Evolutionary conservation across 495 filamentous ascomycete genomes (phyloP).

Genomic region (Hypoxylon perforatum): DNA sequence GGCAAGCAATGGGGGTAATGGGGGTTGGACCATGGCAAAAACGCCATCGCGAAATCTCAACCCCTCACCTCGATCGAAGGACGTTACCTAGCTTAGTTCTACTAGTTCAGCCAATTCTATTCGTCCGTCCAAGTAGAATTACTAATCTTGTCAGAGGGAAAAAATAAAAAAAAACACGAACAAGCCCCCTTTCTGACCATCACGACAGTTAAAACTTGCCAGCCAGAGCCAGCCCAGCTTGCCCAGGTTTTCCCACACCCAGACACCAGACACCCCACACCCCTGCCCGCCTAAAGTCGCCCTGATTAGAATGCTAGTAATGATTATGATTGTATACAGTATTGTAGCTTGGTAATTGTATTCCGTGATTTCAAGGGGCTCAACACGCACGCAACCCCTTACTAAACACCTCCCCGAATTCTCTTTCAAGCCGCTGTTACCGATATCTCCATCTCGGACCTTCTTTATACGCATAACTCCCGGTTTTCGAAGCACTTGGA

Average conservation of each 20-base stretch:
- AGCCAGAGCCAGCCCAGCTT: constrained; percentile 2
- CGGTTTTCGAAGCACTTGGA: constrained; percentile 14
- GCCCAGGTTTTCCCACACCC: too few species aligned
- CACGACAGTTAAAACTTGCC: constrained; percentile 21
- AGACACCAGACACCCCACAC: too few species aligned
- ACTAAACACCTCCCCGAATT: constrained; percentile 17
- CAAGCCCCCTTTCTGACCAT: constrained; percentile 21
- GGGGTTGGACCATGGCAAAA: constrained; percentile 34
- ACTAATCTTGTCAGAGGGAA: constrained; percentile 25
- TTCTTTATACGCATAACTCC: constrained; percentile 35
- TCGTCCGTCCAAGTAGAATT: constrained; percentile 22
- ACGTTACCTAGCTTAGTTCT: neutral
- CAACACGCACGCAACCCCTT: constrained; percentile 5
- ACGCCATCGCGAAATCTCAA: constrained; percentile 35
- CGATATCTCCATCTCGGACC: constrained; percentile 26
- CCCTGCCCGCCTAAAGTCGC: constrained; percentile 24
- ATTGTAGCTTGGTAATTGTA: constrained; percentile 24
- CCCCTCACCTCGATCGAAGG: constrained; percentile 38
- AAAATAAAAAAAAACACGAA: too few species aligned
- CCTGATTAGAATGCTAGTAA: constrained; percentile 21
- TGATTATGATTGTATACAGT: too few species aligned
- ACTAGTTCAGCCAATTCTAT: constrained; percentile 34
- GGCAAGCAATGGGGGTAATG: too few species aligned
- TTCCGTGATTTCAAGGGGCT: constrained; percentile 1
- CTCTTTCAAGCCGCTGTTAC: constrained; percentile 33